Base-by-base conservation (phyloP, 2,329 filamentous ascomycete species). In the Fonsecaea pugnacius region DNA sequence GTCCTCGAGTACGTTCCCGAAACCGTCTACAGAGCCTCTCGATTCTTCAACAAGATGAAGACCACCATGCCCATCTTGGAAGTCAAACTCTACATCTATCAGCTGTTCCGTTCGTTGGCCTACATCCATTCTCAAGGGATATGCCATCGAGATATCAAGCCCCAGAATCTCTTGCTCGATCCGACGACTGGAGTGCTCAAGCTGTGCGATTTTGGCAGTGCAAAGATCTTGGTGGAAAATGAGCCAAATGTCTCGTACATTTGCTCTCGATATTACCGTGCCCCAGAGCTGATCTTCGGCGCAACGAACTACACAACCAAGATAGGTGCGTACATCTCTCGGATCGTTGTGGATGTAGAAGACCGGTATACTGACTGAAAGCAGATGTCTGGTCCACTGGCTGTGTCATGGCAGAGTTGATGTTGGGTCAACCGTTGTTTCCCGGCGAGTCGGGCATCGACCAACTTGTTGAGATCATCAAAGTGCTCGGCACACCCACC, bases 11-110 rank as follows among this genome's bases (percentile, higher is more conserved):
- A 92, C 74, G 95, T 99, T 56, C 95, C 95, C 57, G 95, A 99
- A 83, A 99, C 95, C 12, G 95, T 99, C 58, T 99, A 99, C 80
- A 89, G 95, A 75, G 95, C 95, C 50, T 98, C 95, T 69, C 89
- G 95, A 74, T 98, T 97, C 82, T 99, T 99, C 86, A 98, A 96
- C 85, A 99, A 99, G 84, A 90, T 98, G 89, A 99, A 98, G 88
- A 96, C 93, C 6, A 97, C 94, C 59, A 99, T 99, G 95, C 95
- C 95, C 16, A 96, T 94, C 73, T 87, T 99, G 72, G 95, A 99
- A 80, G 92, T 98, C 77, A 99, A 99, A 84, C 89, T 99, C 68
- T 99, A 98, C 84, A 99, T 94, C 77, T 99, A 99, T 82, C 95
- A 99, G 83, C 90, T 99, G 61, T 99, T 99, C 87, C 90, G 95